phyloP scores from a whole-genome alignment of 495 filamentous ascomycete genomes.

The Hyaloscypha hepaticicola region DNA sequence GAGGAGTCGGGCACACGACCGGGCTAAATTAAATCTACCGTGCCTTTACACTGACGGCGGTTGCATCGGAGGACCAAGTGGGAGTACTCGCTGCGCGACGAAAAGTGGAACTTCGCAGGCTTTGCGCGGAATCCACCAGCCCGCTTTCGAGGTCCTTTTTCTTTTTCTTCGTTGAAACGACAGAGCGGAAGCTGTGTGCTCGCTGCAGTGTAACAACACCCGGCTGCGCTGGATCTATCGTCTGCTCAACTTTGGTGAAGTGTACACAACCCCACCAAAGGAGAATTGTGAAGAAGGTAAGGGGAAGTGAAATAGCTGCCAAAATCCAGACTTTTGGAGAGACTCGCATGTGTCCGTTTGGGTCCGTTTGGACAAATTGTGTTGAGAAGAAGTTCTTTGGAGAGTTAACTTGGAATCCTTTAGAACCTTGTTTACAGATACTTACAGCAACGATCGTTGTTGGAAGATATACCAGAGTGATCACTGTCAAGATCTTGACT shows the following conservation, averaged over 20 bases:
- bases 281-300: conserved; percentile 20
- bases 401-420: neutral
- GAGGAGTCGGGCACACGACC: neutral
- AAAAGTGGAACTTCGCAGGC: neutral
- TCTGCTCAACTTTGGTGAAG: conserved; percentile 15
- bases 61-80: conserved; percentile 6
- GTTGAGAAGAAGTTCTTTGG: conserved; percentile 26
- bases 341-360: conserved; percentile 15
- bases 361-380: conserved; percentile 23
- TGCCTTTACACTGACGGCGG: neutral
- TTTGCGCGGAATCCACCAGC: neutral
- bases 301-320: conserved; percentile 19
- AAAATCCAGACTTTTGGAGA: conserved; percentile 19
- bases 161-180: conserved; percentile 12
- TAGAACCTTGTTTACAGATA: neutral
- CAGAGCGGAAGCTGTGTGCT: conserved; percentile 2
- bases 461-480: conserved; percentile 27
- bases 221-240: conserved; percentile 1
- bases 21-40: neutral
- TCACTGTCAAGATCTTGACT: conserved; percentile 27
- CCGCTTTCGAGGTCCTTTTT: conserved; percentile 12
- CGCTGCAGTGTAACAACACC: conserved; percentile 7
- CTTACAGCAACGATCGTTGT: conserved; percentile 25
- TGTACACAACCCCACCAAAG: conserved; percentile 25
- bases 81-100: neutral